phyloP scores from a whole-genome alignment of 768 basidiomycete genomes.

The Serendipita indica region DNA sequence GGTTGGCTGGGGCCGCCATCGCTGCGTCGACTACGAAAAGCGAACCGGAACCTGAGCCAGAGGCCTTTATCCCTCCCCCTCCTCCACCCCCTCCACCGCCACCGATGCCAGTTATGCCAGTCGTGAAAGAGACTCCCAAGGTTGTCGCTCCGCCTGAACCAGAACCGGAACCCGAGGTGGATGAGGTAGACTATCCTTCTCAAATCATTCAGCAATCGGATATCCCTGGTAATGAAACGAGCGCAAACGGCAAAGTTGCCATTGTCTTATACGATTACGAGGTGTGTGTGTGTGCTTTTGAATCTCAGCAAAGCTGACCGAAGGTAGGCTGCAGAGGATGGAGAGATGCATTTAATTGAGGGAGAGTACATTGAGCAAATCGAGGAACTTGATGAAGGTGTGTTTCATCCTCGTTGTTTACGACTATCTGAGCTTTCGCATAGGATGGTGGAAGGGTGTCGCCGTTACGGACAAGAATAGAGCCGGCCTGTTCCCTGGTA shows the following conservation, averaged over 20 bases:
- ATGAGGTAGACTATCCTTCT: conserved; percentile 16
- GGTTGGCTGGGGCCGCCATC: conserved; percentile 16
- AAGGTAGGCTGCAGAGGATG: conserved; percentile 63
- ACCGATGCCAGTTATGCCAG: conserved; percentile 16
- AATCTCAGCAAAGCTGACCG: neutral
- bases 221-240: conserved; percentile 14
- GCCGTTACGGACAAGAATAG: conserved; percentile 46
- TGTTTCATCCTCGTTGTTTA: neutral
- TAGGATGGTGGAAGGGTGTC: conserved; percentile 78
- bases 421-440: neutral
- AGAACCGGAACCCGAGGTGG: conserved; percentile 4
- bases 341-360: conserved; percentile 67
- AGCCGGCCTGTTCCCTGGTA: conserved; percentile 75
- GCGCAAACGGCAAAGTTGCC: conserved; percentile 34
- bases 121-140: conserved; percentile 11
- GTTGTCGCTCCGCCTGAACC: neutral
- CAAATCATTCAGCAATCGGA: conserved; percentile 17
- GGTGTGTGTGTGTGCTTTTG: conserved; percentile 23
- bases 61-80: conserved; percentile 28
- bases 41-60: conserved; percentile 25
- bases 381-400: conserved; percentile 64
- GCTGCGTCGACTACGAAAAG: conserved; percentile 15
- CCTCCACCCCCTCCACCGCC: conserved; percentile 29
- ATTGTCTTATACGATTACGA: conserved; percentile 73
- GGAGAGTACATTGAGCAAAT: conserved; percentile 72